Evolutionary conservation across 2,329 filamentous ascomycete genomes (phyloP).

Genomic region (Sclerotinia minor): DNA sequence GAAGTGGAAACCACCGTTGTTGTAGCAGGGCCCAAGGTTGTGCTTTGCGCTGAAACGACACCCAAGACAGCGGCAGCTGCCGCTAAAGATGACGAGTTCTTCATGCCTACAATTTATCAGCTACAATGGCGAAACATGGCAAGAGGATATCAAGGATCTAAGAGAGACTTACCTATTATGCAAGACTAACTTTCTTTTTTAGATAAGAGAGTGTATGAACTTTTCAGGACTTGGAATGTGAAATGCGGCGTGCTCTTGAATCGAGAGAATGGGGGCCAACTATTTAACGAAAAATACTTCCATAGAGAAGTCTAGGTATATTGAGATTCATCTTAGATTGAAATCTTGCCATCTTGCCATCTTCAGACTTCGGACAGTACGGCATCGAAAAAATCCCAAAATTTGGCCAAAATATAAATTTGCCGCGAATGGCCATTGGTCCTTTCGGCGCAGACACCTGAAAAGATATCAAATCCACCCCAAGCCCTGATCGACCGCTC

Average conservation of each 20-base stretch:
- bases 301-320: background rate
- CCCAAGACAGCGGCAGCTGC: background rate
- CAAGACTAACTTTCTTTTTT: slow-evolving; percentile 5
- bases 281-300: slow-evolving; percentile 7
- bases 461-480: background rate
- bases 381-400: background rate
- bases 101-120: slow-evolving; percentile 19
- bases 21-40: background rate
- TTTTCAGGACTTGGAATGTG: slow-evolving; percentile 1
- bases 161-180: background rate
- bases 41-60: slow-evolving; percentile 1
- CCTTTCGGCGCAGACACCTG: slow-evolving; percentile 8
- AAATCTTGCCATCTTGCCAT: background rate
- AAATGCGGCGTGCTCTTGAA: background rate
- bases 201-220: background rate
- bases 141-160: background rate
- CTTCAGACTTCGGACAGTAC: slow-evolving; percentile 1
- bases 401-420: background rate
- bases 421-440: background rate
- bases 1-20: background rate
- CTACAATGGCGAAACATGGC: background rate
- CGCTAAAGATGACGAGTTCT: background rate
- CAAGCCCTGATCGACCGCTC: background rate
- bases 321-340: background rate
- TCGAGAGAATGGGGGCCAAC: background rate